Evolutionary conservation across 192 early-diverging fungal species (phyloP).

Genomic region (Piromyces sp.): DNA sequence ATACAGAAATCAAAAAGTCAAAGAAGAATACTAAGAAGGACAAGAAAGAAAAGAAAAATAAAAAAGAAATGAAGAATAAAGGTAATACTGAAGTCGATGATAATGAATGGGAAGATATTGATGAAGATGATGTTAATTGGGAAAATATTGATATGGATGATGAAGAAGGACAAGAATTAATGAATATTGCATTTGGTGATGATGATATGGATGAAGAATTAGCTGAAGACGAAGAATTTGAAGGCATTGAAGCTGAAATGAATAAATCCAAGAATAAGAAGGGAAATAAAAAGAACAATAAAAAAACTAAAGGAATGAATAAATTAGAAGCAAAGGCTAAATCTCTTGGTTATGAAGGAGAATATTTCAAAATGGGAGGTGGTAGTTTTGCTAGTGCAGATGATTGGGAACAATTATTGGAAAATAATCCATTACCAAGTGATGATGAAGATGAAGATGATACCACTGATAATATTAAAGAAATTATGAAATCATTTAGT

Average conservation of each 20-base stretch:
- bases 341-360: neutral
- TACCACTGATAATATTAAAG: neutral
- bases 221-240: conserved; percentile 23
- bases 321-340: neutral
- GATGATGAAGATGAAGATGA: neutral
- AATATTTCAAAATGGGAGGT: neutral
- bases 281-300: neutral
- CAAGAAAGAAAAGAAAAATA: conserved; percentile 15
- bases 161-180: conserved; percentile 12
- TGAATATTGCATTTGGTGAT: conserved; percentile 34
- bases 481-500: neutral
- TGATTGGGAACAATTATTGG: neutral
- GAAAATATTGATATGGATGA: conserved; percentile 18
- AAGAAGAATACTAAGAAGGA: conserved; percentile 7
- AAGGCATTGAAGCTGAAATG: neutral
- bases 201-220: conserved; percentile 32
- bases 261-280: neutral
- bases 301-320: neutral
- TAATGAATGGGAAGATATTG: conserved; percentile 24
- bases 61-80: neutral
- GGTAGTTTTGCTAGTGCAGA: neutral
- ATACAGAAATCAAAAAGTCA: conserved; percentile 1
- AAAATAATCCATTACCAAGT: neutral
- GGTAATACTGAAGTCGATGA: conserved; percentile 18
- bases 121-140: conserved; percentile 23